Base-by-base conservation (phyloP, 1,284 basidiomycete genomes). In the Ustilago vetiveriae region DNA sequence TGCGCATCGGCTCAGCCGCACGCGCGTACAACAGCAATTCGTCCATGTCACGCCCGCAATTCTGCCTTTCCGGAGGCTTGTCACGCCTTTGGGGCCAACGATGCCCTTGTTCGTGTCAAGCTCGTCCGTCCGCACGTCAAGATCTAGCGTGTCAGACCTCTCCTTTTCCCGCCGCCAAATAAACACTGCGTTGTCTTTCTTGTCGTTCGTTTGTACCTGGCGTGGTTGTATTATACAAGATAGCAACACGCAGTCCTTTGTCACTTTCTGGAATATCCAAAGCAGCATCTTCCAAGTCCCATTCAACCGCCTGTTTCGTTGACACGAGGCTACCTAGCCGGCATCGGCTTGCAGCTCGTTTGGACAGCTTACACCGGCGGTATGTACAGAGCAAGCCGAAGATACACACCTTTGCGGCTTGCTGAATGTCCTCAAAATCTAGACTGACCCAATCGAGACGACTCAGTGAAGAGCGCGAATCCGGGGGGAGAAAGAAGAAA, bases 101-200 rank as follows among this genome's bases (percentile, higher is more conserved):
- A 29, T 29, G 40, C 27, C 27, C 26, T 30, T n/a, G n/a, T 22
- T 17, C 40, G 38, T 19, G 26, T 17, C 35, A 19, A 45, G 22
- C 30, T 26, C 22, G 44, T n/a, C 33, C 33, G 14, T n/a, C 11
- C 16, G 33, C 33, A 35, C 36, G 36, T 37, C 33, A 36, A 19
- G 9, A 23, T 19, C 16, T 8, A 36, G 17, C 23, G 26, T 27
- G 17, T 22, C 17, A 17, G 24, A 13, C 29, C 41, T 36, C 11
- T 14, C 38, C 33, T 54, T n/a, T n/a, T n/a, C n/a, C n/a, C n/a
- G n/a, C n/a, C n/a, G 45, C 32, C 47, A 62, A 14, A 54, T 54
- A 45, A 49, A 54, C 35, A 30, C 35, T 21, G 45, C 35, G 26
- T 26, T 22, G 13, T 26, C 22, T 3, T 36, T 36, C 17, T 37